phyloP scores from a whole-genome alignment of 2,329 filamentous ascomycete species.

The Sarocladiaceae sp. region DNA sequence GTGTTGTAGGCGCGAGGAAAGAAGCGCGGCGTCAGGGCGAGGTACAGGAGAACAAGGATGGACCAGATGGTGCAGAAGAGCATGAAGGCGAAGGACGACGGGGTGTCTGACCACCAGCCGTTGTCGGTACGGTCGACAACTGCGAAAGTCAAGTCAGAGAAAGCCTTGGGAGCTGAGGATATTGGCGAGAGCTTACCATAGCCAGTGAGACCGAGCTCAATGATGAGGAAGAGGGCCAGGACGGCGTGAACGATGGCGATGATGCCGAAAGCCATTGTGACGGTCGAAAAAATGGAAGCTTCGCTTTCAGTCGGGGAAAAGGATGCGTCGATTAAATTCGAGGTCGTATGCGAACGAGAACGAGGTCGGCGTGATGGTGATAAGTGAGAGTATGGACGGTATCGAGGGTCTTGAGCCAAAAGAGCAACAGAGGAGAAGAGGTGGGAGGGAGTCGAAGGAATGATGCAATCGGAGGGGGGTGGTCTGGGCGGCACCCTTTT shows the following conservation, averaged over 20 bases:
- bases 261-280: constrained; percentile 46
- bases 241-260: constrained; percentile 58
- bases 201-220: constrained; percentile 67
- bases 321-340: no score
- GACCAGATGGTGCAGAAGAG: constrained; percentile 77
- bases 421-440: not conserved
- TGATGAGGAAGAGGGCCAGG: constrained; percentile 62
- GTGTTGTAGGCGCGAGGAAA: constrained; percentile 55
- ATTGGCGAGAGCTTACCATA: constrained; percentile 50
- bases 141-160: constrained; percentile 21
- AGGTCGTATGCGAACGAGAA: no score
- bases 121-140: constrained; percentile 43
- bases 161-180: not conserved
- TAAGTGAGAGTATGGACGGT: no score
- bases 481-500: constrained; percentile 1
- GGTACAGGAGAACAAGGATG: constrained; percentile 62
- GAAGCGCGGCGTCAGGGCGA: constrained; percentile 61
- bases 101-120: constrained; percentile 27
- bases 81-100: constrained; percentile 64
- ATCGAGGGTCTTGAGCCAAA: no score
- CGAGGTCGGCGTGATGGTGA: no score
- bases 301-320: no score
- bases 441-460: constrained; percentile 1
- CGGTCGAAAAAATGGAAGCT: no score
- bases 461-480: constrained; percentile 6